Percentiles rank a stretch among this genome's conserved stretches.
Evolutionary conservation across 176 grass and related monocot species (phyloP).

Genomic region (Luzula sylvatica): DNA sequence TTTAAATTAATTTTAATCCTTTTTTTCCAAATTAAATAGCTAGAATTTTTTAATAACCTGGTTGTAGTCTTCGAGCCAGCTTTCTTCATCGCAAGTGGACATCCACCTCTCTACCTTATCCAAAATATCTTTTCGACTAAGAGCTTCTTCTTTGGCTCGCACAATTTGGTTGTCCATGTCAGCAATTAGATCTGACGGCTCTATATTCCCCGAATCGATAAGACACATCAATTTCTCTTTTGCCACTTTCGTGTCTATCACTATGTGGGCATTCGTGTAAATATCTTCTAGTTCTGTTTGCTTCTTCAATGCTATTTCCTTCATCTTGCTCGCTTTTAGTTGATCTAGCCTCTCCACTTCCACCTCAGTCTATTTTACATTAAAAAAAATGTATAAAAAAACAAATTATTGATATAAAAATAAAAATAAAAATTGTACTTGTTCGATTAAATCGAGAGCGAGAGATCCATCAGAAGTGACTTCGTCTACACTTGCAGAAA

Average conservation of each 20-base stretch:
- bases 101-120: constrained; percentile 98
- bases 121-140: constrained; percentile 94
- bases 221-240: constrained; percentile 67
- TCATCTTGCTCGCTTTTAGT: constrained; percentile 74
- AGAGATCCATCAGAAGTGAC: constrained; percentile 80
- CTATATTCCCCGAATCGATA: constrained; percentile 84
- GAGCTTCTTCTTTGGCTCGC: constrained; percentile 92
- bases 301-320: constrained; percentile 74
- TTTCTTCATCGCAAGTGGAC: constrained; percentile 97
- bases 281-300: constrained; percentile 60
- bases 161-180: constrained; percentile 88
- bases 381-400: constrained; percentile 8
- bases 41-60: constrained; percentile 36
- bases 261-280: constrained; percentile 56
- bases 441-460: constrained; percentile 91
- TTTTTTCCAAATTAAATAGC: not conserved
- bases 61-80: constrained; percentile 99
- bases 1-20: constrained; percentile 15
- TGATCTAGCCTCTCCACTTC: constrained; percentile 64
- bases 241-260: constrained; percentile 64
- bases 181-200: constrained; percentile 88
- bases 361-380: constrained; percentile 31
- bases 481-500: constrained; percentile 64
- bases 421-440: constrained; percentile 36
- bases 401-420: not conserved